Evolutionary conservation across 1,139 yeast genomes (phyloP).

Genomic region (Hanseniaspora sp.): DNA sequence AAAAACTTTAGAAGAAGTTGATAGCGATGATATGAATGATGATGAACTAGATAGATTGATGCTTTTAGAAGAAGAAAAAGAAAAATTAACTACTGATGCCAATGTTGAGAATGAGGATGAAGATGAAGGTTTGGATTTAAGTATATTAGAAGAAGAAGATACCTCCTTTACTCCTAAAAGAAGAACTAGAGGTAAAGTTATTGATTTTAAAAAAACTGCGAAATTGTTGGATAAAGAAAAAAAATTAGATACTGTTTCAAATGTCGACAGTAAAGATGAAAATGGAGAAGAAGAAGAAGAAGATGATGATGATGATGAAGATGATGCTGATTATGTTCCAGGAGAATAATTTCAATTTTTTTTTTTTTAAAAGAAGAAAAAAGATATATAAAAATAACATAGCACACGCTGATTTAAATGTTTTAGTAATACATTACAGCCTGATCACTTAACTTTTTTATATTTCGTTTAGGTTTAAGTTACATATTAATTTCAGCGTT

Average conservation of each 20-base stretch:
- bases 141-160: constrained; percentile 39
- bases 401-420: too few relatives aligned
- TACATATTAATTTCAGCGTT: too few relatives aligned
- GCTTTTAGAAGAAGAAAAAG: constrained; percentile 44
- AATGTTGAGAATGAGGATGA: constrained; percentile 72
- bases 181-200: constrained; percentile 82
- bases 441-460: too few relatives aligned
- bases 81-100: constrained; percentile 46
- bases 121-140: constrained; percentile 70
- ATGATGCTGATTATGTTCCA: constrained; percentile 15
- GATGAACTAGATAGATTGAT: constrained; percentile 36
- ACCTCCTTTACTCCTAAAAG: constrained; percentile 56
- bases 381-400: too few relatives aligned
- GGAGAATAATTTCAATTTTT: too few relatives aligned
- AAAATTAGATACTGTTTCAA: constrained; percentile 31
- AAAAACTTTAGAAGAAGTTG: constrained; percentile 31
- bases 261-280: constrained; percentile 16
- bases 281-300: constrained; percentile 21
- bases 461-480: too few relatives aligned
- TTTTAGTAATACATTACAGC: too few relatives aligned
- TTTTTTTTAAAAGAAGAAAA: too few relatives aligned
- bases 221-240: constrained; percentile 52
- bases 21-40: constrained; percentile 48
- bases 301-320: constrained; percentile 30
- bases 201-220: constrained; percentile 80